A percentile compares a stretch with the other conserved stretches of the same genome.
Conservation (phyloP, 768 basidiomycete genomes). For the Tylopilus rubrobrunneus region DNA sequence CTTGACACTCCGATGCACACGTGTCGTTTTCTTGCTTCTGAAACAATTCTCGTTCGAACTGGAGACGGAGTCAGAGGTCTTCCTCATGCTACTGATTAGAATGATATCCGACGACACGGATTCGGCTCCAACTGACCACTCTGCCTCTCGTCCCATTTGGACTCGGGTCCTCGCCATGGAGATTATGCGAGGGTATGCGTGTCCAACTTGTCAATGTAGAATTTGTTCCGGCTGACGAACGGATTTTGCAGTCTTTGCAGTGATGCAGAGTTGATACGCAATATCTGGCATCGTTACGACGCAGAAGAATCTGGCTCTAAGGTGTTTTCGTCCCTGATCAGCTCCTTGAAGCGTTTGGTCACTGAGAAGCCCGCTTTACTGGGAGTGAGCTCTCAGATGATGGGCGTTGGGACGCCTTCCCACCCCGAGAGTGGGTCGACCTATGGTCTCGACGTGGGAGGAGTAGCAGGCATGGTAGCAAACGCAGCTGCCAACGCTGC, state of each 20-base stretch:
- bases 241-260: conserved; percentile 57
- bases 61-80: conserved; percentile 80
- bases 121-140: conserved; percentile 25
- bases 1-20: conserved; percentile 83
- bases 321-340: conserved; percentile 73
- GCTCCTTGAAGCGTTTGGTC: conserved; percentile 79
- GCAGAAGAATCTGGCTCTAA: conserved; percentile 56
- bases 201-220: neutral
- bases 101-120: conserved; percentile 55
- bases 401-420: conserved; percentile 63
- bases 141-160: conserved; percentile 60
- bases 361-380: conserved; percentile 86
- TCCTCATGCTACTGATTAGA: conserved; percentile 68
- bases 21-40: conserved; percentile 89
- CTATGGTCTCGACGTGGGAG: conserved; percentile 61
- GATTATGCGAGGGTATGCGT: conserved; percentile 74
- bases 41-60: conserved; percentile 87
- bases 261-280: conserved; percentile 74
- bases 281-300: conserved; percentile 78
- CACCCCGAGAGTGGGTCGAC: conserved; percentile 26
- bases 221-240: conserved; percentile 1
- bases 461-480: conserved; percentile 80
- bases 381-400: conserved; percentile 76
- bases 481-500: conserved; percentile 78
- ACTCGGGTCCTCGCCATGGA: conserved; percentile 91